These are phyloP conservation scores for Aspergillus biplanus DNA, from an alignment of 495 filamentous ascomycete species.

Conservation along the genomic window DNA sequence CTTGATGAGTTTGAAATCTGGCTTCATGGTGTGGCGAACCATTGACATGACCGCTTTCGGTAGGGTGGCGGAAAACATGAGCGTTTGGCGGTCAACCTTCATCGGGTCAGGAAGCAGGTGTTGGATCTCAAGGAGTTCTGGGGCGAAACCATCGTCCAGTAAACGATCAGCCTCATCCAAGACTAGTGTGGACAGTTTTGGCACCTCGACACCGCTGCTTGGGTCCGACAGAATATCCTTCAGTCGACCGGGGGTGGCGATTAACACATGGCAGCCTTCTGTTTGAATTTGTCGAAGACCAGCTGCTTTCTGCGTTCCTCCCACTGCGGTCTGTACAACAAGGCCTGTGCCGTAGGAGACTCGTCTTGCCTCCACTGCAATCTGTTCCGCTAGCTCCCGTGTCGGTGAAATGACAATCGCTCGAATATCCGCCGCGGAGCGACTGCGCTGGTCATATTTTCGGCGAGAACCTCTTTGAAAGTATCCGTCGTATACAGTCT, in stretches of 20 bases:
- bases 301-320: slow-evolving; percentile 74
- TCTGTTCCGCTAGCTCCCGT: slow-evolving; percentile 93
- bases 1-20: slow-evolving; percentile 78
- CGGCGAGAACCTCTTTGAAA: neutral
- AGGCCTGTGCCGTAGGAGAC: slow-evolving; percentile 69
- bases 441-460: slow-evolving; percentile 6
- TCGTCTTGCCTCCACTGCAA: slow-evolving; percentile 78
- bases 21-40: slow-evolving; percentile 70
- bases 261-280: slow-evolving; percentile 84
- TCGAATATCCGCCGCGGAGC: slow-evolving; percentile 68
- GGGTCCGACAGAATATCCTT: slow-evolving; percentile 80
- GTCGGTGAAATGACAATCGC: slow-evolving; percentile 93
- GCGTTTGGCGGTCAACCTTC: slow-evolving; percentile 75
- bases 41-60: slow-evolving; percentile 79
- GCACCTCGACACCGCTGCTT: slow-evolving; percentile 65
- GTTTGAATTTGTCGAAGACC: slow-evolving; percentile 65
- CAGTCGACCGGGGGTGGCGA: slow-evolving; percentile 89
- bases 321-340: slow-evolving; percentile 83
- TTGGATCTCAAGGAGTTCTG: slow-evolving; percentile 74
- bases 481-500: slow-evolving; percentile 1
- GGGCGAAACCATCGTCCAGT: slow-evolving; percentile 86
- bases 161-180: slow-evolving; percentile 95
- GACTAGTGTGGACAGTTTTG: slow-evolving; percentile 77
- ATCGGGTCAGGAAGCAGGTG: slow-evolving; percentile 61
- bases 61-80: slow-evolving; percentile 93